phyloP scores from a whole-genome alignment of 495 filamentous ascomycete species.

The Penicillium mononematosum region DNA sequence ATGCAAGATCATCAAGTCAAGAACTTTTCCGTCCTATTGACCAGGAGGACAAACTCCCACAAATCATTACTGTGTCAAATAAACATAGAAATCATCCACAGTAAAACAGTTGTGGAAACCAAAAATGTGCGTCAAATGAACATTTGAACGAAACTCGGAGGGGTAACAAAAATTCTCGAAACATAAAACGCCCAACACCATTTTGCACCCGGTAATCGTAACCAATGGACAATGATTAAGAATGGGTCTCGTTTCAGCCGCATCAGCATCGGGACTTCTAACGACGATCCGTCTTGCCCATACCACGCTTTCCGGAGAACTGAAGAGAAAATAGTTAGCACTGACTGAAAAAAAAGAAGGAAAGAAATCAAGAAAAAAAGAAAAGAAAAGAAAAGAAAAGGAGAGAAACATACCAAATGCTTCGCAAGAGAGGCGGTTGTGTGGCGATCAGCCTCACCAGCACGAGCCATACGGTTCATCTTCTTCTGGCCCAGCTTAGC shows the following conservation, averaged over 20 bases:
- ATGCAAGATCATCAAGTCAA: slow-evolving; percentile 36
- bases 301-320: slow-evolving; percentile 58
- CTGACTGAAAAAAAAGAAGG: slow-evolving; percentile 8
- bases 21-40: slow-evolving; percentile 34
- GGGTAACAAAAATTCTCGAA: slow-evolving; percentile 11
- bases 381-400: slow-evolving; percentile 11
- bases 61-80: slow-evolving; percentile 23
- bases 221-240: slow-evolving; percentile 39
- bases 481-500: slow-evolving; percentile 90
- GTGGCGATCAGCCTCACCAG: slow-evolving; percentile 96
- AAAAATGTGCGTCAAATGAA: slow-evolving; percentile 20
- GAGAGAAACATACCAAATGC: slow-evolving; percentile 71
- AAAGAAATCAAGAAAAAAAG: background rate
- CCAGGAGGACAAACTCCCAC: slow-evolving; percentile 21
- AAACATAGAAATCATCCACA: slow-evolving; percentile 12
- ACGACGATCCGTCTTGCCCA: slow-evolving; percentile 60
- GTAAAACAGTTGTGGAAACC: slow-evolving; percentile 15
- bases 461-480: slow-evolving; percentile 96
- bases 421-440: slow-evolving; percentile 77
- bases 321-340: slow-evolving; percentile 30
- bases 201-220: slow-evolving; percentile 37
- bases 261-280: slow-evolving; percentile 32
- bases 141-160: slow-evolving; percentile 13
- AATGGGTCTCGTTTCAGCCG: slow-evolving; percentile 32
- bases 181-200: slow-evolving; percentile 34